A percentile compares a stretch with the other conserved stretches of the same genome.
phyloP scores from a whole-genome alignment of 2,329 filamentous ascomycete genomes.

The Magnaporthales sp. region DNA sequence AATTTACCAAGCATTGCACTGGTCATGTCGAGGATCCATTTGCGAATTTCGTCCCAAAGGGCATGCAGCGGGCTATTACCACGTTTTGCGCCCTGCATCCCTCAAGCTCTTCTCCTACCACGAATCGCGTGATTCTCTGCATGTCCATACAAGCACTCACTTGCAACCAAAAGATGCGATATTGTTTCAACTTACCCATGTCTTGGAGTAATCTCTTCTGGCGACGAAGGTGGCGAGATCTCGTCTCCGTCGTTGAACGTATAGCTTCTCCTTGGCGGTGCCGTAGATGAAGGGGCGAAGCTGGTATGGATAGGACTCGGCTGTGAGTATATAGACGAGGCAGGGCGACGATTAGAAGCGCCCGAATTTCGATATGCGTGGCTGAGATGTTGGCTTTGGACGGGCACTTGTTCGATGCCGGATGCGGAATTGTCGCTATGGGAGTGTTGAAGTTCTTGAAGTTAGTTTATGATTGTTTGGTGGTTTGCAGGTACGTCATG shows the following conservation, averaged over 20 bases:
- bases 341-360: conserved; percentile 32
- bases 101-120: neutral
- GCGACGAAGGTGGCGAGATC: conserved; percentile 50
- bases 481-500: neutral
- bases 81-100: neutral
- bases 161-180: neutral
- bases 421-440: conserved; percentile 21
- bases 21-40: neutral
- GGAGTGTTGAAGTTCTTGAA: conserved; percentile 14
- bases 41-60: neutral
- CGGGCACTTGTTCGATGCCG: neutral
- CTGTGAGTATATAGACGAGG: conserved; percentile 55
- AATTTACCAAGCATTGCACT: neutral
- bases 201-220: conserved; percentile 30
- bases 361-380: conserved; percentile 24
- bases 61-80: neutral
- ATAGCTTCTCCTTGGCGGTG: conserved; percentile 12
- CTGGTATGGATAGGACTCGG: conserved; percentile 31
- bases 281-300: conserved; percentile 18
- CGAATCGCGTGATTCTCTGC: neutral
- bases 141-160: neutral
- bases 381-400: conserved; percentile 23
- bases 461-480: neutral
- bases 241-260: conserved; percentile 18
- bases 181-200: conserved; percentile 28